Conservation (phyloP, 108 stramenopile species). For the Nitzschia sp. region DNA sequence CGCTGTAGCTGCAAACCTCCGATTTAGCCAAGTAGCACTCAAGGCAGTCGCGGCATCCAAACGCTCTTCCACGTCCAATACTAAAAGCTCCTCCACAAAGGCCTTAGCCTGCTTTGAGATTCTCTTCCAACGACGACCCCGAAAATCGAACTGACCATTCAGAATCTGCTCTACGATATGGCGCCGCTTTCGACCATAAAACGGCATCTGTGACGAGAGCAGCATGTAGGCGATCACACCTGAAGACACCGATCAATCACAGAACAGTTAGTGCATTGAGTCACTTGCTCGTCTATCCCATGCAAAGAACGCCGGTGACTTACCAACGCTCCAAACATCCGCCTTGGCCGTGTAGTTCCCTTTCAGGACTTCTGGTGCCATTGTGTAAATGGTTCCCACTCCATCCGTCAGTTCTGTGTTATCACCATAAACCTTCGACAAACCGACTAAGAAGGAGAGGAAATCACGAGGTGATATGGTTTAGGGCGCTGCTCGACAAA, state of each 20-base stretch:
- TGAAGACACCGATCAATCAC: constrained; percentile 13
- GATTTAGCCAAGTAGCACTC: constrained; percentile 33
- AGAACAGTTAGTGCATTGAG: neutral
- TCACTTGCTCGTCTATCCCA: too few relatives aligned
- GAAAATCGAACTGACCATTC: constrained; percentile 50
- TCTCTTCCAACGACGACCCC: constrained; percentile 56
- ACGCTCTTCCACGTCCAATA: constrained; percentile 49
- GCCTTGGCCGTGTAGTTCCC: constrained; percentile 71
- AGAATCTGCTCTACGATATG: constrained; percentile 69
- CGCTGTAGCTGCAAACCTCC: constrained; percentile 41
- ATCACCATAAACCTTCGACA: constrained; percentile 43
- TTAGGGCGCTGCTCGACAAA: too few relatives aligned
- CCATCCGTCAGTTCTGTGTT: constrained; percentile 50
- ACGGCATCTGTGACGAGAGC: constrained; percentile 74
- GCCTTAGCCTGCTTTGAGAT: constrained; percentile 60
- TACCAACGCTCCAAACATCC: constrained; percentile 77
- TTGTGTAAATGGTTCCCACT: constrained; percentile 74
- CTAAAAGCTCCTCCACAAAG: constrained; percentile 55
- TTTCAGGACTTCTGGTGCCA: constrained; percentile 60
- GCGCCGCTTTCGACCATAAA: constrained; percentile 54
- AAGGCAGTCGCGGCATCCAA: constrained; percentile 34
- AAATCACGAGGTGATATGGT: too few relatives aligned
- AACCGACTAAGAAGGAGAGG: too few relatives aligned
- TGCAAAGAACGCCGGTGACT: too few relatives aligned
- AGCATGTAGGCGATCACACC: constrained; percentile 83